Percentiles rank a stretch among this genome's conserved stretches.
Evolutionary conservation across 2,329 filamentous ascomycete genomes (phyloP).

Genomic region (Colletotrichum salicis): DNA sequence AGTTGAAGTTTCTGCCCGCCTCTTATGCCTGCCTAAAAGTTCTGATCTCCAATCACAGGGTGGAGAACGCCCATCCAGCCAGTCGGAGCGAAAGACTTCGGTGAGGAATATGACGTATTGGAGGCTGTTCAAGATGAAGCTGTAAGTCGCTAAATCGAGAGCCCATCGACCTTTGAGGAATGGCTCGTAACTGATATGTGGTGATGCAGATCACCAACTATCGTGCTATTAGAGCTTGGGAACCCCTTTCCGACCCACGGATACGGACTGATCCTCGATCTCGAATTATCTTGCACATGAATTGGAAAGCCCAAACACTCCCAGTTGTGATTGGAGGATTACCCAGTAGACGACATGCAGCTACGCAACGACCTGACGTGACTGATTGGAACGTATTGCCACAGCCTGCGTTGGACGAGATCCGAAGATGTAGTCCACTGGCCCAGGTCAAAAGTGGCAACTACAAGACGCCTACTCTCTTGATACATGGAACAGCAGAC

Average conservation of each 20-base stretch:
- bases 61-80: constrained; percentile 38
- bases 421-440: constrained; percentile 25
- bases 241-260: constrained; percentile 20
- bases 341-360: constrained; percentile 19
- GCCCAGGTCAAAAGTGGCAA: constrained; percentile 24
- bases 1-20: background rate
- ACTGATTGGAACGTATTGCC: constrained; percentile 30
- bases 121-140: constrained; percentile 38
- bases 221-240: constrained; percentile 9
- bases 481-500: constrained; percentile 29
- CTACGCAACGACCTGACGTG: background rate
- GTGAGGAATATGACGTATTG: constrained; percentile 41
- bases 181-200: too few relatives aligned
- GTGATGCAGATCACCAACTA: constrained; percentile 6
- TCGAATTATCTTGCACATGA: constrained; percentile 53
- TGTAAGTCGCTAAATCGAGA: background rate
- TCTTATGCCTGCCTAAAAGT: background rate
- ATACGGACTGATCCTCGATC: constrained; percentile 45
- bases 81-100: constrained; percentile 13
- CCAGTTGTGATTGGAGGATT: constrained; percentile 48
- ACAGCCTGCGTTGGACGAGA: constrained; percentile 9
- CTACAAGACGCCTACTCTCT: constrained; percentile 28
- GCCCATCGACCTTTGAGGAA: background rate
- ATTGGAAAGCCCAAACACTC: constrained; percentile 51
- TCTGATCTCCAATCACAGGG: background rate